Evolutionary conservation across 2,329 filamentous ascomycete species (phyloP).

Genomic region (Hypoxylon sp.): DNA sequence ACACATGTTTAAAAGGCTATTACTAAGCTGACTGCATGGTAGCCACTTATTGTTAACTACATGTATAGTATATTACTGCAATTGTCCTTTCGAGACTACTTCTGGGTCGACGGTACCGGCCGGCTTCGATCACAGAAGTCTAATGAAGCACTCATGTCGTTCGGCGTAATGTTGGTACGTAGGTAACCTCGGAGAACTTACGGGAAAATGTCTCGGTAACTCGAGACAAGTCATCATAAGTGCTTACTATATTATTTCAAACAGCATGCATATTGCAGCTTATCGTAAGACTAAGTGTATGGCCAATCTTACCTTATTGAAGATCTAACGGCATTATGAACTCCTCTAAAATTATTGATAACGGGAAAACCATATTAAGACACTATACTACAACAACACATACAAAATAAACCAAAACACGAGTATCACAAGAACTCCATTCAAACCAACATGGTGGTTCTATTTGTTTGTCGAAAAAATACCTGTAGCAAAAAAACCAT

Average conservation of each 20-base stretch:
- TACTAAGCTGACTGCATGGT: background rate
- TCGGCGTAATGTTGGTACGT: too few relatives aligned
- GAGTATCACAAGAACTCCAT: constrained; percentile 19
- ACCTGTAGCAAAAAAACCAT: constrained; percentile 36
- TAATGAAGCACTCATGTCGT: background rate
- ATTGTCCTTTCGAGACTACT: background rate
- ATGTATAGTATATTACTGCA: background rate
- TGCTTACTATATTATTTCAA: background rate
- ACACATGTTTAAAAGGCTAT: background rate
- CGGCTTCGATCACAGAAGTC: background rate
- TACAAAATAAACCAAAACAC: background rate
- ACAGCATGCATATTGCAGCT: background rate
- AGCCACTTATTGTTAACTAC: background rate
- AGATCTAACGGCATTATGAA: background rate
- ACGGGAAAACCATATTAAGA: constrained; percentile 22
- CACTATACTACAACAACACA: constrained; percentile 30
- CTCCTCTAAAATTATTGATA: background rate
- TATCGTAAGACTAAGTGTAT: background rate
- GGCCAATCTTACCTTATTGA: background rate
- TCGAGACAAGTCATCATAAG: background rate
- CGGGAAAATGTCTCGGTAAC: background rate
- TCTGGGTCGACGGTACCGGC: background rate
- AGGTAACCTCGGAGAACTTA: background rate
- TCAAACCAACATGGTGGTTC: constrained; percentile 35
- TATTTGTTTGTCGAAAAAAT: constrained; percentile 39